Conservation (phyloP, 257 asterid genomes). For the Catharanthus roseus region DNA sequence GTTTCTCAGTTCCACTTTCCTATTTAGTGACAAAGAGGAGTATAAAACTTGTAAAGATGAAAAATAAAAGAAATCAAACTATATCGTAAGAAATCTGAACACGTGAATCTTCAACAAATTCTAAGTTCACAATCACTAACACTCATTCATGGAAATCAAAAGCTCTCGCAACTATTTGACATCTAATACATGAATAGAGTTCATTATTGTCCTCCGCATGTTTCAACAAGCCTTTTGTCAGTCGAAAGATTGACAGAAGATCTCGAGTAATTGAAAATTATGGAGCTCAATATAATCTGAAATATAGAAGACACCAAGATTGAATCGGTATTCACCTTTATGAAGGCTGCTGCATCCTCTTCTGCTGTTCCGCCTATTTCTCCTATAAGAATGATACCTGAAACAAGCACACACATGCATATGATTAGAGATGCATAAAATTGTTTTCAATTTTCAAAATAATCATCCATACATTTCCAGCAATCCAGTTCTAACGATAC, state of each 20-base stretch:
- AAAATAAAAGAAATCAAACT: neutral
- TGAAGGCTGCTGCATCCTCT: slow-evolving; percentile 95
- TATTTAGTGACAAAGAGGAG: slow-evolving; percentile 22
- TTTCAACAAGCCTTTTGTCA: neutral
- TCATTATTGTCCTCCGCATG: neutral
- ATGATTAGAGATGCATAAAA: slow-evolving; percentile 10
- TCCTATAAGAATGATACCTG: slow-evolving; percentile 90
- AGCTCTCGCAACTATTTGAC: neutral
- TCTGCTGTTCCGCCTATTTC: slow-evolving; percentile 99
- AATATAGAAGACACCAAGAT: neutral
- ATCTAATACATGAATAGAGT: neutral
- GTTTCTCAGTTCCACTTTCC: slow-evolving; percentile 93
- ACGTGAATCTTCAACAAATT: neutral
- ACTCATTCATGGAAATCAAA: neutral
- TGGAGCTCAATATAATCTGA: neutral
- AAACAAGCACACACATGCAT: slow-evolving; percentile 20
- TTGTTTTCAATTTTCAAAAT: neutral
- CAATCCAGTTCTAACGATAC: neutral
- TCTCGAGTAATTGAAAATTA: neutral
- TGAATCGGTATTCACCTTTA: slow-evolving; percentile 50
- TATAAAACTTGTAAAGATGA: neutral
- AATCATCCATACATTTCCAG: neutral
- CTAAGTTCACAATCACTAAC: neutral
- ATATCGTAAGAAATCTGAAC: neutral
- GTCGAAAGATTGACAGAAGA: neutral